Conservation (phyloP, 495 filamentous ascomycete genomes). For the Astrothelium subdiscretum region DNA sequence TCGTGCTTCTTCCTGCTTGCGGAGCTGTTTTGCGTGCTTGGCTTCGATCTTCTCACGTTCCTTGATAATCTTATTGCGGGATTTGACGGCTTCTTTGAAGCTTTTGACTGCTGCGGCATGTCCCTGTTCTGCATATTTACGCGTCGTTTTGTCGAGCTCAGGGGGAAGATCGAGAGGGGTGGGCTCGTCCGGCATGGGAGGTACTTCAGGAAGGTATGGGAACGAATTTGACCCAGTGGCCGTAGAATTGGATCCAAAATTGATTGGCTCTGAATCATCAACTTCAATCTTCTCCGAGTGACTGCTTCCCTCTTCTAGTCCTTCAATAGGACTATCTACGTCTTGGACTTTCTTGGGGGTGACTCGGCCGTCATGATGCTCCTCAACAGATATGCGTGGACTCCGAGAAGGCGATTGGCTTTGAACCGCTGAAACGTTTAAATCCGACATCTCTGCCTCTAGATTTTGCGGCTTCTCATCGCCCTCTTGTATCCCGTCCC, state of each 20-base stretch:
- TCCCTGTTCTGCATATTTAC: constrained; percentile 55
- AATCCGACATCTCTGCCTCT: not conserved
- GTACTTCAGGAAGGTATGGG: constrained; percentile 25
- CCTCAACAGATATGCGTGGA: constrained; percentile 36
- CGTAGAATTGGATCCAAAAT: not conserved
- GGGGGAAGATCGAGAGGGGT: constrained; percentile 36
- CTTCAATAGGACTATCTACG: not conserved
- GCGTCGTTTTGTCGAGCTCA: constrained; percentile 47
- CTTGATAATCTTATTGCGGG: constrained; percentile 48
- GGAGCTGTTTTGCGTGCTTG: constrained; percentile 38
- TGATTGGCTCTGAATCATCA: not conserved
- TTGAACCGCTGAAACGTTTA: not conserved
- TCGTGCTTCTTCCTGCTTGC: constrained; percentile 27
- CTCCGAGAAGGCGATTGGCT: constrained; percentile 14
- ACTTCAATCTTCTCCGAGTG: not conserved
- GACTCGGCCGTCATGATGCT: constrained; percentile 22
- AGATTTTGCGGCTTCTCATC: not conserved
- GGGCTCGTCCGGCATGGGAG: constrained; percentile 31
- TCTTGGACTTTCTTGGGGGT: not conserved
- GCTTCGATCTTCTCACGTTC: constrained; percentile 45
- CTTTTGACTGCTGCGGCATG: constrained; percentile 44
- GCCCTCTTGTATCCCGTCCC: constrained; percentile 7
- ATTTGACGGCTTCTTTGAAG: constrained; percentile 51
- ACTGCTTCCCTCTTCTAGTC: not conserved
- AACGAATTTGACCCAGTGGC: not conserved